These are phyloP conservation scores for Eucalyptus tenuipes DNA, from an alignment of 345 rosid species.

Conservation along the genomic window DNA sequence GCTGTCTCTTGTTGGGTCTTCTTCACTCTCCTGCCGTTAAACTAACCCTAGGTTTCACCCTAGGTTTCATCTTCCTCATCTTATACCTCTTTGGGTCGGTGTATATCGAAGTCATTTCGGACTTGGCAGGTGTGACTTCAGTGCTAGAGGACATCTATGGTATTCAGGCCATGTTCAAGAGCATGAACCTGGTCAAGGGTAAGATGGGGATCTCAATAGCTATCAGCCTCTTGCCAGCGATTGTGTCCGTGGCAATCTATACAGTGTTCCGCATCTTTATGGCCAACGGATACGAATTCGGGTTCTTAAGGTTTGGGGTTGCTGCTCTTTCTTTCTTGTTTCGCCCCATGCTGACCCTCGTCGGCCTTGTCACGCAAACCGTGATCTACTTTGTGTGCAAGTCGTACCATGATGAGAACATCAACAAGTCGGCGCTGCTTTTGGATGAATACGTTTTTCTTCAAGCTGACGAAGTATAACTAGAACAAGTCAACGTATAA, in stretches of 20 bases:
- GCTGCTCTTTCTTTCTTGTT: constrained; percentile 17
- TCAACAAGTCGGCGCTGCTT: constrained; percentile 31
- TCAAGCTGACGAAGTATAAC: constrained; percentile 31
- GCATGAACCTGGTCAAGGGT: constrained; percentile 21
- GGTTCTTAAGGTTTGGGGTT: neutral
- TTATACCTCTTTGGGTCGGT: constrained; percentile 8
- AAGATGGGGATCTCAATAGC: constrained; percentile 9
- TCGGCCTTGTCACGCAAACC: constrained; percentile 28
- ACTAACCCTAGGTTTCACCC: neutral
- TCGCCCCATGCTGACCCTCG: constrained; percentile 7
- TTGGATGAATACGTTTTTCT: constrained; percentile 35
- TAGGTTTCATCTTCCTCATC: neutral
- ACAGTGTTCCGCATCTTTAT: no score
- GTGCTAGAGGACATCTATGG: constrained; percentile 38
- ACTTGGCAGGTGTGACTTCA: constrained; percentile 34
- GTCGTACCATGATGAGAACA: constrained; percentile 29
- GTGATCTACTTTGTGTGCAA: constrained; percentile 50
- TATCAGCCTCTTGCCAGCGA: neutral
- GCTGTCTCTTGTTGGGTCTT: neutral
- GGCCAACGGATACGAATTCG: neutral
- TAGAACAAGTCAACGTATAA: neutral
- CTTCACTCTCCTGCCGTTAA: neutral
- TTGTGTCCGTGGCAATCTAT: accelerated
- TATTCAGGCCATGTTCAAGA: constrained; percentile 29
- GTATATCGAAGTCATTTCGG: constrained; percentile 24